These are phyloP conservation scores for Paramecium biaurelia DNA, from an alignment of 73 alveolate species.

Conservation along the genomic window DNA sequence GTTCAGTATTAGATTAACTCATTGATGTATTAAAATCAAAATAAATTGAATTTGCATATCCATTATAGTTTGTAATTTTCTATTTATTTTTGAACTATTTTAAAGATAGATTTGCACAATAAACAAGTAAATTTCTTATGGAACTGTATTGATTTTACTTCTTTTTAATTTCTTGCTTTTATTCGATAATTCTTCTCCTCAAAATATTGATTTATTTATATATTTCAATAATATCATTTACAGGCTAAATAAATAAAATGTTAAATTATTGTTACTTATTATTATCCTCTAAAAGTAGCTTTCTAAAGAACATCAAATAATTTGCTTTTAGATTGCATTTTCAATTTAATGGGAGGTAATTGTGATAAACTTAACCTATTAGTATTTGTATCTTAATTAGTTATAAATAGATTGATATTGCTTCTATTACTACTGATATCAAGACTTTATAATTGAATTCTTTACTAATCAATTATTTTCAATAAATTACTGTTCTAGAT, in stretches of 20 bases:
- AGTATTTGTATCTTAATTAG: neutral
- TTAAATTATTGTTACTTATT: neutral
- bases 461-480: neutral
- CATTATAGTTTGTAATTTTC: conserved; percentile 4
- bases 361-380: neutral
- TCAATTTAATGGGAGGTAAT: conserved; percentile 20
- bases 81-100: conserved; percentile 1
- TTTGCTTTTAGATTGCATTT: neutral
- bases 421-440: conserved; percentile 10
- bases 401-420: neutral
- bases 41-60: conserved; percentile 50
- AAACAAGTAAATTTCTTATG: neutral
- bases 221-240: neutral
- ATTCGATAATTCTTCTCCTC: neutral
- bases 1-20: neutral
- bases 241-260: neutral
- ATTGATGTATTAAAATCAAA: neutral
- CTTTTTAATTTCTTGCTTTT: neutral
- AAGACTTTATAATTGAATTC: neutral
- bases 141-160: neutral
- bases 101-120: neutral
- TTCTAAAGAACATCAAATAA: neutral
- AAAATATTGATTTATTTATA: neutral
- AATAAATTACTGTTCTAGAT: neutral
- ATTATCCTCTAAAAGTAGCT: neutral